Percentiles rank a stretch among this genome's conserved stretches.
Evolutionary conservation across 2,329 filamentous ascomycete genomes (phyloP).

Genomic region (Teratosphaeria viscida): DNA sequence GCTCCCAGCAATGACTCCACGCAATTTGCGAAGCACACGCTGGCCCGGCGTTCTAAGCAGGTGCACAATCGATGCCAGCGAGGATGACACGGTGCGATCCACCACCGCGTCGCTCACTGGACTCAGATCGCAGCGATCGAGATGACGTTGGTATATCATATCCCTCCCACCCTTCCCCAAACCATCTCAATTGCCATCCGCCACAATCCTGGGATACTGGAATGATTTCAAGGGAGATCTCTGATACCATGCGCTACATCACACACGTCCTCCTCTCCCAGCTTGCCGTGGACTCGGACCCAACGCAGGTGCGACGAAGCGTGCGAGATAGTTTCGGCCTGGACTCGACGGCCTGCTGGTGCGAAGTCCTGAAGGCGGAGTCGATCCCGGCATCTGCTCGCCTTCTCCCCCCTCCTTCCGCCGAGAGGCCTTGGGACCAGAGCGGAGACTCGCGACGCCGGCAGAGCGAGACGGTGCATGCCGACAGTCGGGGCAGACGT

Average conservation of each 20-base stretch:
- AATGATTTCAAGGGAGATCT: not conserved
- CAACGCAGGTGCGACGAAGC: not conserved
- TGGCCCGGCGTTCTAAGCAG: not conserved
- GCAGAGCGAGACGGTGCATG: not conserved
- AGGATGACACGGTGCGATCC: not conserved
- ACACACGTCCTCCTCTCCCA: not conserved
- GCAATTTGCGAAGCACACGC: not conserved
- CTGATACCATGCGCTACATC: not conserved
- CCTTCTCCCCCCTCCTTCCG: not conserved
- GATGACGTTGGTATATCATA: not conserved
- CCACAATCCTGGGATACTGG: not conserved
- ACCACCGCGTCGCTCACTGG: not conserved
- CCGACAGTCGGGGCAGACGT: not conserved
- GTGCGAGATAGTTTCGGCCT: not conserved
- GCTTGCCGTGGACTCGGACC: not conserved
- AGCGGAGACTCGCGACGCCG: too few species aligned
- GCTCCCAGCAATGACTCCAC: not conserved
- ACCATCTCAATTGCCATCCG: too few species aligned
- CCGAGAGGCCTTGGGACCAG: not conserved
- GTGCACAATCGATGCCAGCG: not conserved
- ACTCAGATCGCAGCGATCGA: not conserved
- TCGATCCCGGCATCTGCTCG: not conserved
- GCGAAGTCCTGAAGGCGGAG: not conserved
- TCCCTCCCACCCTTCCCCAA: not conserved
- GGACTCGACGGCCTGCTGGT: not conserved